Evolutionary conservation across 73 alveolate genomes (phyloP).

Genomic region (Urostyla sp.): DNA sequence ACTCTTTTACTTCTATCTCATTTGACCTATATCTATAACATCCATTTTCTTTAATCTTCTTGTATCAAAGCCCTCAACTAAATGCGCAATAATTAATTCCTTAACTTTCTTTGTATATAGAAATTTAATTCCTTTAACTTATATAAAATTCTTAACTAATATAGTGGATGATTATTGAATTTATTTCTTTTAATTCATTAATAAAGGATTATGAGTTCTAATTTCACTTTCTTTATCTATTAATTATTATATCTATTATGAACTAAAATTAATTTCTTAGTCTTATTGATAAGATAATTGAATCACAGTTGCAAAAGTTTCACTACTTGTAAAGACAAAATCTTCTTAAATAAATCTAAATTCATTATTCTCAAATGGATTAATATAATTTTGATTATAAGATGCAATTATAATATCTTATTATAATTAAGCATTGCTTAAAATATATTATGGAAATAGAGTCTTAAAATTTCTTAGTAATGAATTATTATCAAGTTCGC

Average conservation of each 20-base stretch:
- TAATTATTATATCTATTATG: background rate
- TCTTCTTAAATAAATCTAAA: constrained; percentile 20
- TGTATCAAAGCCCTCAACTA: constrained; percentile 52
- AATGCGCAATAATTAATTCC: constrained; percentile 49
- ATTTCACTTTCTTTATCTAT: background rate
- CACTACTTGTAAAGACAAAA: constrained; percentile 49
- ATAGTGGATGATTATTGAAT: constrained; percentile 2
- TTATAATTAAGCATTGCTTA: constrained; percentile 3
- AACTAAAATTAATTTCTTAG: constrained; percentile 12
- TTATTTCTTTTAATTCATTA: background rate
- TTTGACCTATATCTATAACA: constrained; percentile 24
- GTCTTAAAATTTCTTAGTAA: constrained; percentile 44
- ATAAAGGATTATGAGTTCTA: constrained; percentile 4
- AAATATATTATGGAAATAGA: constrained; percentile 16
- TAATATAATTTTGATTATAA: background rate
- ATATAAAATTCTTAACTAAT: constrained; percentile 42
- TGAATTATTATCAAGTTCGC: constrained; percentile 3
- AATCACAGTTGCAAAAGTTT: constrained; percentile 53
- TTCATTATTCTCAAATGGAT: constrained; percentile 12
- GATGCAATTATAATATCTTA: constrained; percentile 38
- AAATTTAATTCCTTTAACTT: constrained; percentile 55
- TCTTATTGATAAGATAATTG: constrained; percentile 42
- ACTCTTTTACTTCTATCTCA: background rate
- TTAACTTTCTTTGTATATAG: constrained; percentile 44
- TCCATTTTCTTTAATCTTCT: constrained; percentile 33